A percentile compares a stretch with the other conserved stretches of the same genome.
These are phyloP conservation scores for Ceratocystis alfenasii DNA, from an alignment of 2,329 filamentous ascomycete genomes.

Conservation along the genomic window DNA sequence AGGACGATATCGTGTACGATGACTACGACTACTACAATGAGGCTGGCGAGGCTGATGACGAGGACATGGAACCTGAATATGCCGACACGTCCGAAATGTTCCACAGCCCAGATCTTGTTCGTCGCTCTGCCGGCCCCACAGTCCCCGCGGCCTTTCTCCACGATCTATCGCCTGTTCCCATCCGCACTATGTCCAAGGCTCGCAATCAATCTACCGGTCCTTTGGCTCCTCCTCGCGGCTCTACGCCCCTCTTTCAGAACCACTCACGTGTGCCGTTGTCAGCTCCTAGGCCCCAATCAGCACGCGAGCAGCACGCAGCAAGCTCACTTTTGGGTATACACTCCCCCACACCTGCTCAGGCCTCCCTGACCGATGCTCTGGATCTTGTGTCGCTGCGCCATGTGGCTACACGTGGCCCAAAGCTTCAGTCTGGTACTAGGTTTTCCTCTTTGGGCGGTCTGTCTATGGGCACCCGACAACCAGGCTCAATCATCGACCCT, in stretches of 20 bases:
- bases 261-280: neutral
- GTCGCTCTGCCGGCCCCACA: neutral
- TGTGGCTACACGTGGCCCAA: neutral
- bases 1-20: constrained; percentile 18
- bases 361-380: neutral
- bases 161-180: neutral
- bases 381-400: neutral
- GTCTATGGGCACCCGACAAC: neutral
- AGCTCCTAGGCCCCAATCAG: neutral
- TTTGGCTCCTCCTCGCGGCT: neutral
- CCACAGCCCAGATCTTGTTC: neutral
- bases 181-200: neutral
- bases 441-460: neutral
- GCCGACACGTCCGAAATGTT: neutral
- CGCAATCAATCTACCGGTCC: neutral
- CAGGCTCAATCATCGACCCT: neutral
- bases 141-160: neutral
- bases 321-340: neutral
- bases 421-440: neutral
- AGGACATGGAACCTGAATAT: constrained; percentile 12
- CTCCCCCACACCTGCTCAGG: neutral
- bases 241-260: constrained; percentile 1
- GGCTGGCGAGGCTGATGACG: neutral
- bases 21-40: constrained; percentile 9
- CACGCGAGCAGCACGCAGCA: neutral